These are phyloP conservation scores for Bruguiera parviflora DNA, from an alignment of 345 rosid species.

Conservation along the genomic window DNA sequence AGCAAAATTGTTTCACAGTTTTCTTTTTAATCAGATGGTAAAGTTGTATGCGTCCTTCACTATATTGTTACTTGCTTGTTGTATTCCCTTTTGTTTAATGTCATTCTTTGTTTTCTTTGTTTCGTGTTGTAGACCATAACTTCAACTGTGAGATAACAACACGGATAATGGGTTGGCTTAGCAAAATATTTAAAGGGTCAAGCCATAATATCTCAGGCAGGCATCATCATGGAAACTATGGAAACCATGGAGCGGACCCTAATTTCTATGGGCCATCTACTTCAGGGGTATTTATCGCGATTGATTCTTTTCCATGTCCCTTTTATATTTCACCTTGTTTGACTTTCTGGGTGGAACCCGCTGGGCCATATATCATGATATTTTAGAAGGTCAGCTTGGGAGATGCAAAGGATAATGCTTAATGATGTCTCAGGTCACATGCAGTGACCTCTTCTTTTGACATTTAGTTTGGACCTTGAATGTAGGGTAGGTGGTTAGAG, in stretches of 20 bases:
- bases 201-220: conserved; percentile 48
- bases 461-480: conserved; percentile 14
- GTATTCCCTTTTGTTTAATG: background rate
- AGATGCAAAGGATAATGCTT: conserved; percentile 1
- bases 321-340: conserved; percentile 1
- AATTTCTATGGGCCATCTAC: conserved; percentile 53
- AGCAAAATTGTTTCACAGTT: too few relatives aligned
- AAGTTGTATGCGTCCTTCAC: background rate
- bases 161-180: conserved; percentile 76
- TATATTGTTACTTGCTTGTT: background rate
- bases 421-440: background rate
- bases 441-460: background rate
- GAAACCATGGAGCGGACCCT: conserved; percentile 43
- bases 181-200: conserved; percentile 78
- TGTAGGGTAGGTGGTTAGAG: conserved; percentile 51
- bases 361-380: too few relatives aligned
- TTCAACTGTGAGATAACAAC: conserved; percentile 48
- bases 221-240: conserved; percentile 42
- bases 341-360: background rate
- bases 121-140: conserved; percentile 37
- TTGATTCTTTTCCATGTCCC: background rate
- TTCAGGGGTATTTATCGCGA: conserved; percentile 50
- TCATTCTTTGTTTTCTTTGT: conserved; percentile 11
- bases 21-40: background rate
- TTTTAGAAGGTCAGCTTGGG: background rate